These are phyloP conservation scores for Erythrophleum ivorense DNA, from an alignment of 331 rosid genomes.

Conservation along the genomic window DNA sequence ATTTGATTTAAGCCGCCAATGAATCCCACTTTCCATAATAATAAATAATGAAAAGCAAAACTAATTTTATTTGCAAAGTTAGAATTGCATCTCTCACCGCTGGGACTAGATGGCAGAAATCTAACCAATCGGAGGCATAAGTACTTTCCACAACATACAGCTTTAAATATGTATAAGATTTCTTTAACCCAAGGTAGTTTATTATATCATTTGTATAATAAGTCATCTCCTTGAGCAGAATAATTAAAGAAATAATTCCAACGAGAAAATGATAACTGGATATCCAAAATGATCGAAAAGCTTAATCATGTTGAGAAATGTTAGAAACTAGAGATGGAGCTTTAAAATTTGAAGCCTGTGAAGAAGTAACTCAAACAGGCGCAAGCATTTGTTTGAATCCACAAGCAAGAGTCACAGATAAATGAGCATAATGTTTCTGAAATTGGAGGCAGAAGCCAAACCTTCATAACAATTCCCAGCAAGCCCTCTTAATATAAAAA, in stretches of 20 bases:
- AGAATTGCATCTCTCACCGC: too few species aligned
- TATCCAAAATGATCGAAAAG: not conserved
- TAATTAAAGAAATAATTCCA: conserved; percentile 15
- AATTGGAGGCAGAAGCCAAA: conserved; percentile 13
- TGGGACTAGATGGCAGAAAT: too few species aligned
- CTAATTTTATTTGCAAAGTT: too few species aligned
- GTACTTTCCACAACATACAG: not conserved
- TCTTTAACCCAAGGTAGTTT: not conserved
- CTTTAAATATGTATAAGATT: not conserved
- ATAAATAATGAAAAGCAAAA: too few species aligned
- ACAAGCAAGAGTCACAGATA: not conserved
- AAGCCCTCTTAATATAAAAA: conserved; percentile 17
- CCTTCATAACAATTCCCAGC: not conserved
- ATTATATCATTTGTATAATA: conserved; percentile 7
- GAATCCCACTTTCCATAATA: too few species aligned
- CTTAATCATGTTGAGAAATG: not conserved
- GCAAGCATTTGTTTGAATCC: conserved; percentile 15
- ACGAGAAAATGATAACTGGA: not conserved
- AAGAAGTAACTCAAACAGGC: conserved; percentile 24
- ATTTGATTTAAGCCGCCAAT: too few species aligned
- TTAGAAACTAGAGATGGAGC: not conserved
- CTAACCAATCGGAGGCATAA: too few species aligned
- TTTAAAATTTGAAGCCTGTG: conserved; percentile 4
- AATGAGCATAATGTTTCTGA: not conserved
- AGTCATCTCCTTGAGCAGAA: not conserved